Evolutionary conservation across 805 yeast genomes (phyloP).

Genomic region (Yarrowia sp.): DNA sequence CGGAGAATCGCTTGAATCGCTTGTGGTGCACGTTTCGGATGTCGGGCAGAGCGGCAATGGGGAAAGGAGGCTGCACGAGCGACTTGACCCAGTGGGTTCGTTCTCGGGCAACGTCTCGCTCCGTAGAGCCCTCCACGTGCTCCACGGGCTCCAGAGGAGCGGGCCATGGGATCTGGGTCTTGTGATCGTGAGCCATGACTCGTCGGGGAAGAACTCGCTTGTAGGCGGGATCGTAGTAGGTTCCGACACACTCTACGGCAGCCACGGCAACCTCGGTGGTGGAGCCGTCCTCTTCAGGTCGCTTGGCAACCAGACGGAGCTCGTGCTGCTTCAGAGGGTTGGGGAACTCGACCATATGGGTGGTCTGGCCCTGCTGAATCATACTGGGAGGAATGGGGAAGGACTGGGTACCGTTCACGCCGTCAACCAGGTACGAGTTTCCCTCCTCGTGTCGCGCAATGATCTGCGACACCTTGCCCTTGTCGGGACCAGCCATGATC

Average conservation of each 20-base stretch:
- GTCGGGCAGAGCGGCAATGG: slow-evolving; percentile 86
- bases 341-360: slow-evolving; percentile 77
- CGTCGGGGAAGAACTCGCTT: slow-evolving; percentile 79
- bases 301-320: slow-evolving; percentile 78
- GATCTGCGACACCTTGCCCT: slow-evolving; percentile 77
- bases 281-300: slow-evolving; percentile 68
- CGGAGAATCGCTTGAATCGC: slow-evolving; percentile 73
- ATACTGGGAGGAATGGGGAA: slow-evolving; percentile 72
- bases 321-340: slow-evolving; percentile 63
- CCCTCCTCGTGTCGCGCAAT: slow-evolving; percentile 63
- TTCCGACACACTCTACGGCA: slow-evolving; percentile 68
- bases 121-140: slow-evolving; percentile 43
- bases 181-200: slow-evolving; percentile 68
- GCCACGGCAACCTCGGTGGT: slow-evolving; percentile 79
- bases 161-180: slow-evolving; percentile 88
- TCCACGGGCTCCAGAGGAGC: slow-evolving; percentile 66
- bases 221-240: slow-evolving; percentile 75
- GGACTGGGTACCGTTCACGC: slow-evolving; percentile 68
- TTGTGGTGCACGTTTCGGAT: slow-evolving; percentile 80
- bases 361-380: slow-evolving; percentile 75
- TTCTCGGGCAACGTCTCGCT: slow-evolving; percentile 61
- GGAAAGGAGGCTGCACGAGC: slow-evolving; percentile 70
- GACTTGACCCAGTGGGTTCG: slow-evolving; percentile 78
- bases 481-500: slow-evolving; percentile 69
- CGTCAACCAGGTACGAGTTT: slow-evolving; percentile 69